Conservation (phyloP, 306 rosid genomes). For the Crotalaria pallida region DNA sequence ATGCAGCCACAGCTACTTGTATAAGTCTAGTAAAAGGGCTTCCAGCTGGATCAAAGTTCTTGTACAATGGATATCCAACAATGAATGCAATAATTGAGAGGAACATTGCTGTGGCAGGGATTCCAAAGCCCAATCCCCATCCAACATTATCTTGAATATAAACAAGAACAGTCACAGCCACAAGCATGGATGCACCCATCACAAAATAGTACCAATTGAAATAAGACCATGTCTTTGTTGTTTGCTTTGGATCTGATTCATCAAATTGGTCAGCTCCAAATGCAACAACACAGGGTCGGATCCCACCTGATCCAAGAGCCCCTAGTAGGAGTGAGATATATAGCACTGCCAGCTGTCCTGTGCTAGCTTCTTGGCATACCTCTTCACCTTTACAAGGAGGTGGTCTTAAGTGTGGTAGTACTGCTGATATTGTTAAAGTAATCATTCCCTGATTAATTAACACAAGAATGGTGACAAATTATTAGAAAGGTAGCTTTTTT, state of each 20-base stretch:
- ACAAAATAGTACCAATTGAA: constrained; percentile 94
- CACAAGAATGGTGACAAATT: neutral
- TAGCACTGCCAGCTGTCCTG: constrained; percentile 55
- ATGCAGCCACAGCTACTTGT: constrained; percentile 70
- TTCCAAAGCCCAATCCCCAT: constrained; percentile 86
- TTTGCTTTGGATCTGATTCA: constrained; percentile 56
- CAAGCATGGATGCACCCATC: constrained; percentile 75
- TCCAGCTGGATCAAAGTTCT: constrained; percentile 61
- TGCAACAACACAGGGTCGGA: constrained; percentile 95
- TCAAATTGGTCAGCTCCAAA: constrained; percentile 95
- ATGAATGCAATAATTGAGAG: constrained; percentile 55
- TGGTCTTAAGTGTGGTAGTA: constrained; percentile 68
- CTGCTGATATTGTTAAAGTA: constrained; percentile 66
- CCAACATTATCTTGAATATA: constrained; percentile 87
- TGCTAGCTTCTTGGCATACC: constrained; percentile 54
- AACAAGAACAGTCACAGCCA: constrained; percentile 83
- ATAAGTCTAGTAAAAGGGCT: constrained; percentile 85
- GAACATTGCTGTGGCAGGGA: constrained; percentile 75
- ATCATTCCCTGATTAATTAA: constrained; percentile 62
- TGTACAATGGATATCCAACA: constrained; percentile 74
- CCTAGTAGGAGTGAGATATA: constrained; percentile 49
- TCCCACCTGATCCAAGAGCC: constrained; percentile 87
- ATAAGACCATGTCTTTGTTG: constrained; percentile 66
- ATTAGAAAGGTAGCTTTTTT: constrained; percentile 6
- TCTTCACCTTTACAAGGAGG: constrained; percentile 56